Evolutionary conservation across 345 rosid genomes (phyloP).

Genomic region (Nephelium lappaceum): DNA sequence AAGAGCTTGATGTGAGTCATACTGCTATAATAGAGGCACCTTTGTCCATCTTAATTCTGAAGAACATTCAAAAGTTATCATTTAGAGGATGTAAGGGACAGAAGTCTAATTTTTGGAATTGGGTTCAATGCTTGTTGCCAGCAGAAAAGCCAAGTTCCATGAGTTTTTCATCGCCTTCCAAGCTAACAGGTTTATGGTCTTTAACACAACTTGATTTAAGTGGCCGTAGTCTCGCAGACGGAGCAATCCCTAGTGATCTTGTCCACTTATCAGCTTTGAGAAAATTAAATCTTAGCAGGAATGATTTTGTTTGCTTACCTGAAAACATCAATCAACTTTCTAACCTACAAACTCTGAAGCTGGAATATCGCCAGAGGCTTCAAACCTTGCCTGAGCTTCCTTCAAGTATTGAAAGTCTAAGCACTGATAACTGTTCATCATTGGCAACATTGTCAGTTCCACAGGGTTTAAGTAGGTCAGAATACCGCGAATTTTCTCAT

Average conservation of each 20-base stretch:
- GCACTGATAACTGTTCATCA: conserved; percentile 1
- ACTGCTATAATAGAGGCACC: conserved; percentile 11
- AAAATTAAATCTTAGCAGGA: conserved; percentile 15
- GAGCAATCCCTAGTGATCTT: conserved; percentile 8
- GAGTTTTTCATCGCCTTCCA: conserved; percentile 11
- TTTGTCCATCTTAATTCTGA: conserved; percentile 4
- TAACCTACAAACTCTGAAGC: not conserved
- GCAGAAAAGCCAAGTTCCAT: not conserved
- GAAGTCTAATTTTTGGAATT: not conserved
- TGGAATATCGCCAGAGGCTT: conserved; percentile 18
- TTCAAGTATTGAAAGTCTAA: not conserved
- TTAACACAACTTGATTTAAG: conserved; percentile 18
- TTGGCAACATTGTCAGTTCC: not conserved
- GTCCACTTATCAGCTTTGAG: not conserved
- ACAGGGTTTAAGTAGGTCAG: not conserved
- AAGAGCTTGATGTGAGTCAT: conserved; percentile 16
- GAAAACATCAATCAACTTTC: not conserved
- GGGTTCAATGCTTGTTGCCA: not conserved
- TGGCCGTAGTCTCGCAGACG: conserved; percentile 10
- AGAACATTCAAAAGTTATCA: conserved; percentile 13
- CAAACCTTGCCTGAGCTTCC: conserved; percentile 23
- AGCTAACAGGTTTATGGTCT: conserved; percentile 4
- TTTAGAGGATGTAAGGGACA: conserved; percentile 11
- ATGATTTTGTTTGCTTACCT: conserved; percentile 10
- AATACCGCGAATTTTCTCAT: not conserved